These are phyloP conservation scores for Geotrichum candidum DNA, from an alignment of 1,139 yeast genomes.

Conservation along the genomic window DNA sequence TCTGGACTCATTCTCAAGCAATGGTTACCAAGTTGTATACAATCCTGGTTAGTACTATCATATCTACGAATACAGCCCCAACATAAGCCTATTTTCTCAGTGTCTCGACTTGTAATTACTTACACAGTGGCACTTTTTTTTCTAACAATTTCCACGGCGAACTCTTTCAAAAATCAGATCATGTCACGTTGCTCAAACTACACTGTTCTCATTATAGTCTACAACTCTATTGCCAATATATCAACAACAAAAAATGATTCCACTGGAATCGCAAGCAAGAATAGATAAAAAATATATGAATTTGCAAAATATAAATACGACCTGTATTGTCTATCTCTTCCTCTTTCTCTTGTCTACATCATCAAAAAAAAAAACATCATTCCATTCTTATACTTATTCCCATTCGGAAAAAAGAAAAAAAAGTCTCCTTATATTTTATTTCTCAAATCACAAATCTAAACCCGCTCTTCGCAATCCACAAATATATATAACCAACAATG, in stretches of 20 bases:
- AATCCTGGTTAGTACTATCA: too few species aligned
- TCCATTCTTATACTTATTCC: neutral
- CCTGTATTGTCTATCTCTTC: neutral
- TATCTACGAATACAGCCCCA: too few species aligned
- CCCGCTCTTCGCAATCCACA: neutral
- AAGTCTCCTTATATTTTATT: neutral
- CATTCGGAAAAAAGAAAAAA: neutral
- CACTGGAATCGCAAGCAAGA: neutral
- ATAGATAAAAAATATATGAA: neutral
- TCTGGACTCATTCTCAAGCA: too few species aligned
- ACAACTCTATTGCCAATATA: neutral
- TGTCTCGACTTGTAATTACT: too few species aligned
- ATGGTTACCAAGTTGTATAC: too few species aligned
- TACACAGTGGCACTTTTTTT: too few species aligned
- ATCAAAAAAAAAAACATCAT: neutral
- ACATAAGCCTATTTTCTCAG: too few species aligned
- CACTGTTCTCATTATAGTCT: too few species aligned
- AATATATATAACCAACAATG: conserved; percentile 4
- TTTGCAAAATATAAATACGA: conserved; percentile 1
- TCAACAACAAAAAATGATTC: neutral
- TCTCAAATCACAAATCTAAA: neutral
- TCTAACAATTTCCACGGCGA: too few species aligned
- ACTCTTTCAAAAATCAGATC: too few species aligned
- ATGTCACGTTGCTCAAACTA: too few species aligned
- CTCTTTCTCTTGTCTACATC: neutral